Evolutionary conservation across 306 rosid genomes (phyloP), one percentile per base, ranked within the genome.

Genomic region (Sphenostylis stenocarpa): DNA sequence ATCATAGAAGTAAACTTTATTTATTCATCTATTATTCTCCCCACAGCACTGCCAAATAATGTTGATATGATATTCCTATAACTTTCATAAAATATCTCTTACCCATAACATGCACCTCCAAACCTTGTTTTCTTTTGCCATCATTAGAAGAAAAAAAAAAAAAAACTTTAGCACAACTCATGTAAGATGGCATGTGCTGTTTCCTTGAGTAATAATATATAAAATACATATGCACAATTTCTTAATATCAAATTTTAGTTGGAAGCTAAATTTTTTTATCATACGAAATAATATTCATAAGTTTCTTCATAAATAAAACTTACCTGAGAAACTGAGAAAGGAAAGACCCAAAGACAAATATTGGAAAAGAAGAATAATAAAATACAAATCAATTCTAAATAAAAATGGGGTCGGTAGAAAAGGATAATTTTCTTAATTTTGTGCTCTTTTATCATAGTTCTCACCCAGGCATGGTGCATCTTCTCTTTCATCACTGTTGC

Each of bases 381-480:
- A 24, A 51, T 26, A 9, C 7, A 47, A 62, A 69, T n/a, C 21
- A 53, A 38, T 21, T 20, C 34, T 0, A 16, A 41, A 9, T 29
- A 64, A 8, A 15, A 57, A 8, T 24, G 16, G 21, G 41, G 57
- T 64, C 28, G 78, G 78, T 65, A 19, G 69, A 73, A 80, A 43
- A 63, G 19, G 10, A 55, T 55, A 75, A 55, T 77, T 24, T n/a
- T 58, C 67, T 64, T 65, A 75, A 61, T 77, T 31, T n/a, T 58
- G 51, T 55, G 83, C 69, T 52, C 70, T 33, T 80, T 80, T 63
- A 48, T 74, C 72, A 44, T 77, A 72, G 36, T 52, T 72, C 0
- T 43, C 83, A 12, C 39, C 17, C 43, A 60, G 6, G 49, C 10
- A 43, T 45, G 34, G 34, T 17, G 56, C 73, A 47, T 34, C 77